Conservation (phyloP, 768 basidiomycete genomes). For the Rhizopogon vinicolor region DNA sequence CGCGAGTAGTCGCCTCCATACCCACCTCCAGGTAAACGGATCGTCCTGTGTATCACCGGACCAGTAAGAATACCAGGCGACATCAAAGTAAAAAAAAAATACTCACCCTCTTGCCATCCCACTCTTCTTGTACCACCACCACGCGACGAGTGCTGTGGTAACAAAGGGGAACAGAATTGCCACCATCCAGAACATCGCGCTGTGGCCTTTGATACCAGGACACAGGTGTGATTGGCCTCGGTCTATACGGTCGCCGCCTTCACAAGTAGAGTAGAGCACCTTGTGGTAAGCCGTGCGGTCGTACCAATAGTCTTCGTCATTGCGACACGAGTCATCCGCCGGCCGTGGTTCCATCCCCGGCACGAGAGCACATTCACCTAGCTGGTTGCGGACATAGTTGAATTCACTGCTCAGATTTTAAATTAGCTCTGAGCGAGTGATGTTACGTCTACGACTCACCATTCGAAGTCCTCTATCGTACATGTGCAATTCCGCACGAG, state of each 20-base stretch:
- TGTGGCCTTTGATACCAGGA: slow-evolving; percentile 72
- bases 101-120: slow-evolving; percentile 74
- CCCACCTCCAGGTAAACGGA: slow-evolving; percentile 68
- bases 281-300: slow-evolving; percentile 89
- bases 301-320: slow-evolving; percentile 81
- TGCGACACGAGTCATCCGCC: slow-evolving; percentile 57
- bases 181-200: slow-evolving; percentile 81
- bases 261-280: slow-evolving; percentile 85
- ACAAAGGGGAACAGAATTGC: slow-evolving; percentile 72
- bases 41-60: slow-evolving; percentile 43
- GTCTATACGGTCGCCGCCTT: slow-evolving; percentile 76
- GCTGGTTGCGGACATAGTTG: slow-evolving; percentile 70
- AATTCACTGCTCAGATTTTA: slow-evolving; percentile 66
- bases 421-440: background rate
- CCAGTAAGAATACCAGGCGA: slow-evolving; percentile 7
- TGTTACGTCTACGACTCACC: slow-evolving; percentile 45
- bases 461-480: slow-evolving; percentile 80
- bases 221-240: slow-evolving; percentile 71
- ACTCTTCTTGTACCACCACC: slow-evolving; percentile 77
- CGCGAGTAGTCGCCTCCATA: slow-evolving; percentile 33
- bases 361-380: slow-evolving; percentile 75
- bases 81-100: background rate
- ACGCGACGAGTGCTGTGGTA: slow-evolving; percentile 70
- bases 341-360: slow-evolving; percentile 61
- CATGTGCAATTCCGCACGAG: slow-evolving; percentile 75